Conservation (phyloP, 148 eudicot species). For the Fallopia convolvulus region DNA sequence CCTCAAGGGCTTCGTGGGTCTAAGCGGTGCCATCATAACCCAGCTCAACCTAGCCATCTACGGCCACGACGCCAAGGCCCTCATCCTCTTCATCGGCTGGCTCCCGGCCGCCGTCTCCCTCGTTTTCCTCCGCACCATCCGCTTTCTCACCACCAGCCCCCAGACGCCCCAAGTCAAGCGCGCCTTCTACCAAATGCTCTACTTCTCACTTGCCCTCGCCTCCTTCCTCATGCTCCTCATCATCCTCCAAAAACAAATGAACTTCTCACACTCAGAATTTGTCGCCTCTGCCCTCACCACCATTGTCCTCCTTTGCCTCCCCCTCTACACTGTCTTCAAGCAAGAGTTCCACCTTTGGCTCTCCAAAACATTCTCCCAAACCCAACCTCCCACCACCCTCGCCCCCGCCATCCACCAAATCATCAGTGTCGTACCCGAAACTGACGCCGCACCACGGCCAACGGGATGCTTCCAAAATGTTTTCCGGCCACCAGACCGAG, state of each 20-base stretch:
- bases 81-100: conserved; percentile 41
- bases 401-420: neutral
- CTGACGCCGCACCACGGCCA: neutral
- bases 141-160: conserved; percentile 19
- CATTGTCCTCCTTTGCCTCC: conserved; percentile 18
- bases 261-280: conserved; percentile 20
- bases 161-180: conserved; percentile 21
- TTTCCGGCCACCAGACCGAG: conserved; percentile 23
- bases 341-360: conserved; percentile 24
- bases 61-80: conserved; percentile 20
- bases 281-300: conserved; percentile 24
- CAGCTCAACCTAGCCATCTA: conserved; percentile 33
- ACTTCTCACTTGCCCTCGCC: conserved; percentile 34
- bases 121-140: conserved; percentile 25
- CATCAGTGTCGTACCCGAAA: neutral
- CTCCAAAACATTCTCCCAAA: neutral
- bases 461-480: conserved; percentile 21
- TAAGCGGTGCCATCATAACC: conserved; percentile 37
- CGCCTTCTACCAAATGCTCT: conserved; percentile 32
- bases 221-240: conserved; percentile 35
- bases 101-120: conserved; percentile 31
- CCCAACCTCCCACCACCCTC: neutral
- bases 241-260: conserved; percentile 21
- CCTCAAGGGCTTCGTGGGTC: conserved; percentile 31
- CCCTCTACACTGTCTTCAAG: conserved; percentile 22